Base-by-base conservation (phyloP, 1,284 basidiomycete species). In the Limonomyces culmigenus region DNA sequence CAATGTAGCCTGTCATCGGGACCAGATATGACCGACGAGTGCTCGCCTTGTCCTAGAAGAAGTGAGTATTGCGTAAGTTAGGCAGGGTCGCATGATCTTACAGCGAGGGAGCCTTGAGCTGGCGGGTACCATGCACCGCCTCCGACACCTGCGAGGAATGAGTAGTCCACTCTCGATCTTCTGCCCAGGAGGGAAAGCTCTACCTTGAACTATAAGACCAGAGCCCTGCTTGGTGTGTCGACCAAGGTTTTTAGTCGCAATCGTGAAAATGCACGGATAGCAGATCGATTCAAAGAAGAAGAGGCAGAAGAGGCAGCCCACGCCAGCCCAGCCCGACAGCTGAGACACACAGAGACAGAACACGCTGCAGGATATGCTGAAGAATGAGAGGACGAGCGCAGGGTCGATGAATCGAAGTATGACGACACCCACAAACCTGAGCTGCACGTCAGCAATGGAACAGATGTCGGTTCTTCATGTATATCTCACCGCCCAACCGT, bases 221-320 rank as follows among this genome's bases (percentile, higher is more conserved):
- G 79, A 76, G 1, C 72, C 79, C 36, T 62, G 59, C 53, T 80
- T 79, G 3, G 79, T 78, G 56, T 78, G 65, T 38, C 62, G 60
- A 21, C 79, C 80, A 33, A 81, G 59, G 46, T 73, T 70, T 51
- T 71, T 67, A 21, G 80, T 86, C 5, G 67, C 74, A 27, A 84
- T 60, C 1, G 74, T 74, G 57, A 78, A 80, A 40, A 81, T 74
- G 45, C 74, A 70, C 65, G 74, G 73, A 47, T 75, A 76, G 49
- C 74, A 75, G 45, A 75, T 73, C 5, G 71, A 74, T 52, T 81
- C 79, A 53, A 80, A 83, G 64, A 78, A 81, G 65, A 83, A 81
- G 40, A 84, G 54, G 40, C 64, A 50, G 52, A 79, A 81, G 39
- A 81, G 49, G 52, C 66, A 73, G 6, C 63, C 71, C 33, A 83